Evolutionary conservation across 202 grass and related monocot species (phyloP).

Genomic region (Elaeis oleifera): DNA sequence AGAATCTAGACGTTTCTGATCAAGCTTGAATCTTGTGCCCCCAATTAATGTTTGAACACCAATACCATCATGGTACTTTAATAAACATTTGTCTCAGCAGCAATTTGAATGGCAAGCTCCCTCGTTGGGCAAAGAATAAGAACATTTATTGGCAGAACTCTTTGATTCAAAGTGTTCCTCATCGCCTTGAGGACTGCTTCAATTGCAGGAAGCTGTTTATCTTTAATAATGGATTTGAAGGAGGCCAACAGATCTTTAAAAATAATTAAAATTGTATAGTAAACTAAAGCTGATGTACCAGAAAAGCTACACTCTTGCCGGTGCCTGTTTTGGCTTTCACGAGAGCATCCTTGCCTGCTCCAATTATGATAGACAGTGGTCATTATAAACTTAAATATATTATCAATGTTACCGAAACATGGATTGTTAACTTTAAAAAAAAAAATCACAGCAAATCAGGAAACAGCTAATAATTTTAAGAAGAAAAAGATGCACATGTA

Average conservation of each 20-base stretch:
- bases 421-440: no score
- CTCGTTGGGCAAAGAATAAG: slow-evolving; percentile 84
- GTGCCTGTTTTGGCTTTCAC: slow-evolving; percentile 95
- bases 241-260: no score
- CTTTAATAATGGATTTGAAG: slow-evolving; percentile 25
- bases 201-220: slow-evolving; percentile 96
- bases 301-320: slow-evolving; percentile 85
- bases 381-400: no score
- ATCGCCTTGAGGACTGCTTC: slow-evolving; percentile 82
- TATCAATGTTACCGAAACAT: no score
- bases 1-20: slow-evolving; percentile 77
- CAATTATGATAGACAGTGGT: background rate
- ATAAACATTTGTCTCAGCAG: slow-evolving; percentile 81
- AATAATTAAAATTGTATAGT: background rate
- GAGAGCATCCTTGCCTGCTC: slow-evolving; percentile 84
- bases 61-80: slow-evolving; percentile 76
- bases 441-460: no score
- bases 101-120: slow-evolving; percentile 88
- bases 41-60: slow-evolving; percentile 86
- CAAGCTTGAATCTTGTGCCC: slow-evolving; percentile 81
- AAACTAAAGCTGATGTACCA: slow-evolving; percentile 45
- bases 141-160: slow-evolving; percentile 67
- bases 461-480: no score
- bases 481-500: no score
- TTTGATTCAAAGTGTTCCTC: slow-evolving; percentile 45